Conservation (phyloP, 768 basidiomycete species). For the Auriscalpium microsporum region DNA sequence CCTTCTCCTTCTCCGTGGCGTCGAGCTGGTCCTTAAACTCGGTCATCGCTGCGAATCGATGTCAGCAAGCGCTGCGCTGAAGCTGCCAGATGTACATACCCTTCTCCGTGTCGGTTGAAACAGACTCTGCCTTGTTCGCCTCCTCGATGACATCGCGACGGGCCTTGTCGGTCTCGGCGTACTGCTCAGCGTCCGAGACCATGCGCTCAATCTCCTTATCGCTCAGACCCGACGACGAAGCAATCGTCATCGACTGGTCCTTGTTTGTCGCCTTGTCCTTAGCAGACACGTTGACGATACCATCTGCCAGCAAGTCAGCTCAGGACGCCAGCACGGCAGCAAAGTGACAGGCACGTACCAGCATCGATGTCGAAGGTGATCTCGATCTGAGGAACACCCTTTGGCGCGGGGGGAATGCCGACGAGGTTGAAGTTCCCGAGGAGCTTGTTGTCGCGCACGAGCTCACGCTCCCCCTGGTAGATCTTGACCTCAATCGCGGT, state of each 20-base stretch:
- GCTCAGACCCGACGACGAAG: constrained; percentile 91
- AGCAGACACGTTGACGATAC: constrained; percentile 95
- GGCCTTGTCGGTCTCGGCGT: constrained; percentile 86
- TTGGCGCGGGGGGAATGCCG: constrained; percentile 82
- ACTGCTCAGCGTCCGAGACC: constrained; percentile 91
- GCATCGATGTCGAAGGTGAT: constrained; percentile 98
- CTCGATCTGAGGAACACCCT: constrained; percentile 71
- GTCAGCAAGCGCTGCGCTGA: neutral
- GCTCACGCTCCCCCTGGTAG: constrained; percentile 98
- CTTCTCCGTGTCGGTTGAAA: constrained; percentile 93
- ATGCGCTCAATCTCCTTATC: constrained; percentile 97
- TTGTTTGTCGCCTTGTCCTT: constrained; percentile 90
- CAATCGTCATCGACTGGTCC: constrained; percentile 95
- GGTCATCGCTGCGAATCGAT: constrained; percentile 57
- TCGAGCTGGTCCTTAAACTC: constrained; percentile 99
- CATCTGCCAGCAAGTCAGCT: constrained; percentile 40
- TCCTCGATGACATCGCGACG: constrained; percentile 88
- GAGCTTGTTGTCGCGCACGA: constrained; percentile 96
- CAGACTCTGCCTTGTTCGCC: constrained; percentile 92
- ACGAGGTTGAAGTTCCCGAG: constrained; percentile 99
- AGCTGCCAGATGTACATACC: constrained; percentile 34
- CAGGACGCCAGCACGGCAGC: neutral
- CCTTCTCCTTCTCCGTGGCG: constrained; percentile 87
- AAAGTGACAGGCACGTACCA: constrained; percentile 35
- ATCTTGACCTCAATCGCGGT: constrained; percentile 99